Evolutionary conservation across 495 filamentous ascomycete species (phyloP).

Genomic region (Talaromyces liani): DNA sequence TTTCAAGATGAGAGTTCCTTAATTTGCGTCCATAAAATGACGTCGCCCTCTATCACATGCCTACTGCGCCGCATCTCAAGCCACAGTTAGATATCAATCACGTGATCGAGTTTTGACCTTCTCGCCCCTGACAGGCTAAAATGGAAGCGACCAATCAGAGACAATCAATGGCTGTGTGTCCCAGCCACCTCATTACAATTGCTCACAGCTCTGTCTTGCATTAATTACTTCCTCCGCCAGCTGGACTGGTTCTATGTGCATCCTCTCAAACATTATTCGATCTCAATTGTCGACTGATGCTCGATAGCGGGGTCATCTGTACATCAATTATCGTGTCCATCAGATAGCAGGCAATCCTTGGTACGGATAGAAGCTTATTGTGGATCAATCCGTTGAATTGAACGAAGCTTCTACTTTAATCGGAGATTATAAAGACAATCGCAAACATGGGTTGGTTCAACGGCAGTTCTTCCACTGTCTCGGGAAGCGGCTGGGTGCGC

Average conservation of each 20-base stretch:
- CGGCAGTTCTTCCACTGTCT: constrained; percentile 24
- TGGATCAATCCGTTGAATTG: background rate
- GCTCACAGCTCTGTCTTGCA: constrained; percentile 3
- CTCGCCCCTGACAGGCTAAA: background rate
- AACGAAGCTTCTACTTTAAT: background rate
- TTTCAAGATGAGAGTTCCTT: background rate
- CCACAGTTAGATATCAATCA: background rate
- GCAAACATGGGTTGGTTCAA: constrained; percentile 46
- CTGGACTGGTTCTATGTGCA: background rate
- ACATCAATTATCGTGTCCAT: background rate
- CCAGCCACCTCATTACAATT: constrained; percentile 1
- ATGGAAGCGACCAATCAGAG: background rate
- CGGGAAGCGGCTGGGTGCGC: constrained; percentile 19
- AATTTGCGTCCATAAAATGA: background rate
- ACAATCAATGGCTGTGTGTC: background rate
- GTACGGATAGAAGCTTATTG: background rate
- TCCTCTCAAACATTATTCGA: background rate
- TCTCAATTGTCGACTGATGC: background rate
- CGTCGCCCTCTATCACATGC: constrained; percentile 7
- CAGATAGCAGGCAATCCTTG: background rate
- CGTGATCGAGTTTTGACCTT: background rate
- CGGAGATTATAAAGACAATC: background rate
- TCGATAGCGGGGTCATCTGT: background rate
- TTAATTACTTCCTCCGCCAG: background rate
- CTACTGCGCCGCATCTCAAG: constrained; percentile 3